A percentile compares a stretch with the other conserved stretches of the same genome.
Evolutionary conservation across 1,284 basidiomycete species (phyloP).

Genomic region (Albatrellus sp.): DNA sequence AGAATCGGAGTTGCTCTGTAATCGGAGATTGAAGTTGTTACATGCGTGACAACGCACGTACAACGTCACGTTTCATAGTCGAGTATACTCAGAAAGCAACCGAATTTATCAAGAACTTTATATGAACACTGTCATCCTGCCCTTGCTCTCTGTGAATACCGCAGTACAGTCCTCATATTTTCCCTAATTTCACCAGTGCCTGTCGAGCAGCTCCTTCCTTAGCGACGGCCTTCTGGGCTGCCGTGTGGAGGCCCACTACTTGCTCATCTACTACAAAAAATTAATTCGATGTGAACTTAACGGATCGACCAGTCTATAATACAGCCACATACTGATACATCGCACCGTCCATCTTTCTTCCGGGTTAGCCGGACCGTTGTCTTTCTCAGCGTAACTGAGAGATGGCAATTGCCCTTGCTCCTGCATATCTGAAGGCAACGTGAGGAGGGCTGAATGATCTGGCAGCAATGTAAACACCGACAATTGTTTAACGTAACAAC

Average conservation of each 20-base stretch:
- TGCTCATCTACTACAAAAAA: slow-evolving; percentile 32
- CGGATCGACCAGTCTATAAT: no score
- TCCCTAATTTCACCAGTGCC: slow-evolving; percentile 19
- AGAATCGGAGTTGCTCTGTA: no score
- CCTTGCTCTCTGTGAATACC: background rate
- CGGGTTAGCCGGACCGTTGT: slow-evolving; percentile 4
- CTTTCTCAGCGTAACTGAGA: slow-evolving; percentile 5
- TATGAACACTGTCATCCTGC: no score
- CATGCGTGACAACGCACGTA: no score
- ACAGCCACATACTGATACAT: slow-evolving; percentile 6
- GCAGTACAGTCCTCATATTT: background rate
- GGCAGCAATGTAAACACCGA: no score
- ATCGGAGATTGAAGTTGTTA: no score
- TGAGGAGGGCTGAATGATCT: no score
- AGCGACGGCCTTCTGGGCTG: slow-evolving; percentile 28
- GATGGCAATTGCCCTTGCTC: background rate
- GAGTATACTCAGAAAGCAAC: no score
- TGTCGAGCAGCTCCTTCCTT: slow-evolving; percentile 42
- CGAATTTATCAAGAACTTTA: no score
- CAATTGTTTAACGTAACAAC: no score
- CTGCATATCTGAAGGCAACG: slow-evolving; percentile 5
- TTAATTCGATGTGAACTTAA: background rate
- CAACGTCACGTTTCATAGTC: no score
- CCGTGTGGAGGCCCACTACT: slow-evolving; percentile 30
- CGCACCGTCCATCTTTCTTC: slow-evolving; percentile 7